A percentile compares a stretch with the other conserved stretches of the same genome.
phyloP scores from a whole-genome alignment of 177 flowering plant genomes.

The Vitis hybrid region DNA sequence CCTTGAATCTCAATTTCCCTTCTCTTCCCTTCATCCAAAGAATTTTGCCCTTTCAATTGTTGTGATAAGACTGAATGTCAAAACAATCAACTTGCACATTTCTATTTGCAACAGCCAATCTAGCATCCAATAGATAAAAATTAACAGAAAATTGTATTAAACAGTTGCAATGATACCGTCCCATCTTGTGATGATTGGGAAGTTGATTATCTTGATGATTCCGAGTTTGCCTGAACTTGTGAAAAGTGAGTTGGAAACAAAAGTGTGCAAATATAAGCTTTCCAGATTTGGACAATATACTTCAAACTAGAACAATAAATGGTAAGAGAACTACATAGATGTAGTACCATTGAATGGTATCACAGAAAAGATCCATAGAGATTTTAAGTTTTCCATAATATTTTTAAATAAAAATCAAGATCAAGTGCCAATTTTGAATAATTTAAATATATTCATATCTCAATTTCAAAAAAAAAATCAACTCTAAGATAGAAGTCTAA shows the following conservation, averaged over 20 bases:
- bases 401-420: not conserved
- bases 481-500: not conserved
- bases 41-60: slow-evolving; percentile 59
- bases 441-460: not conserved
- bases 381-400: no score
- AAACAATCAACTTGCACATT: not conserved
- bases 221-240: slow-evolving; percentile 41
- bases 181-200: slow-evolving; percentile 32
- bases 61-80: slow-evolving; percentile 12
- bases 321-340: no score
- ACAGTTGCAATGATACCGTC: slow-evolving; percentile 22
- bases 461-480: not conserved
- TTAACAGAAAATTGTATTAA: not conserved
- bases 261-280: not conserved
- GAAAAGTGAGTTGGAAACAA: not conserved
- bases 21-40: slow-evolving; percentile 42
- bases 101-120: no score
- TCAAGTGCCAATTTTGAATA: not conserved
- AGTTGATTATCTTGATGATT: slow-evolving; percentile 40
- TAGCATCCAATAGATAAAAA: not conserved
- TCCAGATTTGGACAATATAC: no score
- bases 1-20: slow-evolving; percentile 30
- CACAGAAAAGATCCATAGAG: not conserved
- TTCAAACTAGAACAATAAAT: no score
- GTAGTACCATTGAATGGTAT: not conserved